phyloP scores from a whole-genome alignment of 1,284 basidiomycete species.

The Apiotrichum akiyoshidainum region DNA sequence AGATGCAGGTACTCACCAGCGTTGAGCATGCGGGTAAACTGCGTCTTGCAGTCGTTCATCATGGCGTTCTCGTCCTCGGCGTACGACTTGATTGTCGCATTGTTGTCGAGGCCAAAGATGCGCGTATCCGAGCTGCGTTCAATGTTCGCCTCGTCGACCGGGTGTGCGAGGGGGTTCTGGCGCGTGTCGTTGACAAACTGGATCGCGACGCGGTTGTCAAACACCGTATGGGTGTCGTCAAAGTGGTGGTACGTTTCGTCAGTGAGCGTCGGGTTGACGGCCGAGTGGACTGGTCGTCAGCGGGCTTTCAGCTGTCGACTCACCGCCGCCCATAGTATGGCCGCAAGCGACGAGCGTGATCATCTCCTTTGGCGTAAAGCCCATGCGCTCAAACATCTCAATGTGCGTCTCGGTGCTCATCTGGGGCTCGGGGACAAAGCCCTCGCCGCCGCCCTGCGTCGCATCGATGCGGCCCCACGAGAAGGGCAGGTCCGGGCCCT shows the following conservation, averaged over 20 bases:
- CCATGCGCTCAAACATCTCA: conserved; percentile 24
- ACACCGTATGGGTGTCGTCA: conserved; percentile 9
- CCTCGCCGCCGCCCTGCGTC: background rate
- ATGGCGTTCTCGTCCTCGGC: conserved; percentile 13
- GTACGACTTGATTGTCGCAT: conserved; percentile 15
- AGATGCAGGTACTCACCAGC: background rate
- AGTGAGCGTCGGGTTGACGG: conserved; percentile 16
- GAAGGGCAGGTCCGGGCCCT: conserved; percentile 21
- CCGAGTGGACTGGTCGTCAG: conserved; percentile 12
- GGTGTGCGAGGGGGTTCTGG: conserved; percentile 19
- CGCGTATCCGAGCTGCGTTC: conserved; percentile 14
- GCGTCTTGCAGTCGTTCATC: conserved; percentile 11
- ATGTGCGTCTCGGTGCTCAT: conserved; percentile 16
- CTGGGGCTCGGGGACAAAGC: conserved; percentile 17
- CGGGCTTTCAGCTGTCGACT: too few relatives aligned
- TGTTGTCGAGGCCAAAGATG: conserved; percentile 16
- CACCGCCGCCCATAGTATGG: conserved; percentile 20
- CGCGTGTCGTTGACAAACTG: conserved; percentile 13
- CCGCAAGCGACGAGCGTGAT: conserved; percentile 22
- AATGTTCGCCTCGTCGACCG: conserved; percentile 11
- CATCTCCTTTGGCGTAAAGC: conserved; percentile 17
- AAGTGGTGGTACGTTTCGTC: conserved; percentile 5
- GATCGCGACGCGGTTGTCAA: conserved; percentile 18
- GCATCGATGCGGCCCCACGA: conserved; percentile 17
- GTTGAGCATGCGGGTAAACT: conserved; percentile 16